These are phyloP conservation scores for Saturnispora quitensis DNA, from an alignment of 805 yeast genomes.

Conservation along the genomic window DNA sequence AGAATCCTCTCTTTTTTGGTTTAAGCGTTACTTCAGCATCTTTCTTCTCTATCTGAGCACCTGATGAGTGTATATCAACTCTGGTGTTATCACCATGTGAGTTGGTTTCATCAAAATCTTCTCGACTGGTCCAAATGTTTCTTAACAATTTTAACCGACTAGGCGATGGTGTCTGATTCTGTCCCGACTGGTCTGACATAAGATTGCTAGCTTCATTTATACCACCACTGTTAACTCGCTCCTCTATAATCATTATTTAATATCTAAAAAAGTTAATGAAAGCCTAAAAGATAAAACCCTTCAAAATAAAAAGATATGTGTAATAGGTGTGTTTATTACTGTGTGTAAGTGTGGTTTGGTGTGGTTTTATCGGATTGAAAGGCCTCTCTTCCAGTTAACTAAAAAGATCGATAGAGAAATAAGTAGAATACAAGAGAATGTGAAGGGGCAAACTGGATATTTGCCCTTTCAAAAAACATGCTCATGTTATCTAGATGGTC, in stretches of 20 bases:
- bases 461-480: background rate
- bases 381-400: background rate
- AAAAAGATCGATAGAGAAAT: background rate
- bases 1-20: constrained; percentile 3
- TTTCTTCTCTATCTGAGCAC: background rate
- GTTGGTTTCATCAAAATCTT: background rate
- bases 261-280: background rate
- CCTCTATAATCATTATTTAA: background rate
- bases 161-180: background rate
- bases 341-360: background rate
- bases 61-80: background rate
- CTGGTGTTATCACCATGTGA: background rate
- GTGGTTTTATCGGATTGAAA: background rate
- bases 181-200: background rate
- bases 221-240: background rate
- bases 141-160: background rate
- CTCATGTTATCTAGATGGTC: constrained; percentile 5
- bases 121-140: background rate
- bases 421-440: background rate
- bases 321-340: background rate
- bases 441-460: background rate
- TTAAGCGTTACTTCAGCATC: background rate
- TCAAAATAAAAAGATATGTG: background rate
- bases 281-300: background rate
- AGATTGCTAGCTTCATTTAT: background rate